A percentile compares a stretch with the other conserved stretches of the same genome.
These are phyloP conservation scores for Daedaleopsis nitida DNA, from an alignment of 768 basidiomycete genomes.

Conservation along the genomic window DNA sequence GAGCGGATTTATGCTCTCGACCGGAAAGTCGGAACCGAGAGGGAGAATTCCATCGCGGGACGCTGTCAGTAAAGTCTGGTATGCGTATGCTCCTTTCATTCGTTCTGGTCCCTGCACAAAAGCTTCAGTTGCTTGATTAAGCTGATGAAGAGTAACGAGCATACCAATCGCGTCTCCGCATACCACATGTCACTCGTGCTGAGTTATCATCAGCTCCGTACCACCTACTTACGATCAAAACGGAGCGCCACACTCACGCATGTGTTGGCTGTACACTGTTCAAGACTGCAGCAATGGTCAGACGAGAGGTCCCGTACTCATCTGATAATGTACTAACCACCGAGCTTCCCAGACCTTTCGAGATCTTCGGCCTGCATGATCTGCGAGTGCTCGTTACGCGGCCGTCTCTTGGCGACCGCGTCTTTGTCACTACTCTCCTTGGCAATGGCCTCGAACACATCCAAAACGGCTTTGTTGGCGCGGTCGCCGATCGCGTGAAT, in stretches of 20 bases:
- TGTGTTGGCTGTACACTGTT: constrained; percentile 94
- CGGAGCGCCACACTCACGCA: constrained; percentile 51
- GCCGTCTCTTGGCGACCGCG: constrained; percentile 53
- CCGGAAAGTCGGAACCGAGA: constrained; percentile 92
- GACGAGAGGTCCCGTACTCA: background rate
- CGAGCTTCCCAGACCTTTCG: constrained; percentile 65
- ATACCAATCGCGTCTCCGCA: constrained; percentile 77
- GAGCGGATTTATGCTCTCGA: constrained; percentile 88
- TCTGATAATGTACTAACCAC: constrained; percentile 48
- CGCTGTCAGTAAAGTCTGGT: constrained; percentile 70
- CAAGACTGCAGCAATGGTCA: constrained; percentile 58
- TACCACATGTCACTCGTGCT: constrained; percentile 93
- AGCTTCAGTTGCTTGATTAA: background rate
- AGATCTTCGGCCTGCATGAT: constrained; percentile 77
- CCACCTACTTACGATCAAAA: too few relatives aligned
- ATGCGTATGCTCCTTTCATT: constrained; percentile 89
- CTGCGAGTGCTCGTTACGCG: constrained; percentile 92
- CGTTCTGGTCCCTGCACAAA: constrained; percentile 68
- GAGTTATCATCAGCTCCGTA: background rate
- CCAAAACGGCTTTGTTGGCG: constrained; percentile 80
- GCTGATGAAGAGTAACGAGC: constrained; percentile 14
- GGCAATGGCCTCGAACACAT: constrained; percentile 72
- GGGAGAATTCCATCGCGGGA: constrained; percentile 63
- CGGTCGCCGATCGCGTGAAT: constrained; percentile 89
- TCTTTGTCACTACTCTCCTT: constrained; percentile 18